Percentiles rank a stretch among this genome's conserved stretches.
These are phyloP conservation scores for Kondoa subrosea DNA, from an alignment of 768 basidiomycete genomes.

Conservation along the genomic window DNA sequence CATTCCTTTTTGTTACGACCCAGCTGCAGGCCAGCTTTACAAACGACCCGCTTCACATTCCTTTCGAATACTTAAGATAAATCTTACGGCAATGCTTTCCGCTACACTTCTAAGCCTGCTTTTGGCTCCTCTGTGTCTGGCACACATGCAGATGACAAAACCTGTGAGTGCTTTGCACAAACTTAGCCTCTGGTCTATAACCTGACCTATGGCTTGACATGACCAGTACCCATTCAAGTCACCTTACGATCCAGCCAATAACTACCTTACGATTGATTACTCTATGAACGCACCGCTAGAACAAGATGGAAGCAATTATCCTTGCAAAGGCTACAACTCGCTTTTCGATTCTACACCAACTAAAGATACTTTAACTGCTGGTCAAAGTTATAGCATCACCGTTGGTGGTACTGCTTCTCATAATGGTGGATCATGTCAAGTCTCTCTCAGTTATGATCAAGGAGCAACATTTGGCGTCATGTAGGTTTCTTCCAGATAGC, in stretches of 20 bases:
- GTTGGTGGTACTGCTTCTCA: not conserved
- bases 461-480: not conserved
- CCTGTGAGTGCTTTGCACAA: not conserved
- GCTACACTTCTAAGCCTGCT: not conserved
- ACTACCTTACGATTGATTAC: slow-evolving; percentile 3
- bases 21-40: too few species aligned
- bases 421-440: not conserved
- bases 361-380: slow-evolving; percentile 5
- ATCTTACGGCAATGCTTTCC: not conserved
- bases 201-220: not conserved
- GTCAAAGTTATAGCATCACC: not conserved
- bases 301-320: slow-evolving; percentile 1
- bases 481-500: not conserved
- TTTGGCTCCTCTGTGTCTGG: not conserved
- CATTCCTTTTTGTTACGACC: too few species aligned
- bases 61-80: too few species aligned
- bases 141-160: not conserved
- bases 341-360: not conserved
- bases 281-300: not conserved
- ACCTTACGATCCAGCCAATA: not conserved
- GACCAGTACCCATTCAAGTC: not conserved
- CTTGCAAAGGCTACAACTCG: slow-evolving; percentile 8
- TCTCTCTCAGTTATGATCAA: not conserved
- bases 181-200: not conserved
- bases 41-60: too few species aligned